Percentiles rank a stretch among this genome's conserved stretches.
These are phyloP conservation scores for Verbascum thapsus DNA, from an alignment of 257 asterid species.

Conservation along the genomic window DNA sequence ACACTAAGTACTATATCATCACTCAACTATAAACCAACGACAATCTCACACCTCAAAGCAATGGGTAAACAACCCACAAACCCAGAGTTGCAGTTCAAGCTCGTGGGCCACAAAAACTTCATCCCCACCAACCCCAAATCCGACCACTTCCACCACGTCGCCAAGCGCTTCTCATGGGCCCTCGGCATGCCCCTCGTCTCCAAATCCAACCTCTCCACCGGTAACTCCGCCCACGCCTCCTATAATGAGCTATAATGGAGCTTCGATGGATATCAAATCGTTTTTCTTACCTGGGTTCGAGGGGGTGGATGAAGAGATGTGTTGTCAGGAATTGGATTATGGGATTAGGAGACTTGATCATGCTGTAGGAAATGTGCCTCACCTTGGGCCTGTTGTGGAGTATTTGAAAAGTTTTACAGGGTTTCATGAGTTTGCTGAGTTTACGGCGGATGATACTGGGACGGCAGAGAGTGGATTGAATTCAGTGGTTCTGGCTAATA, in stretches of 20 bases:
- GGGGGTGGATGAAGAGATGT: conserved; percentile 30
- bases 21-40: no score
- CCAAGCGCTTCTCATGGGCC: conserved; percentile 58
- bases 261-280: background rate
- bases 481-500: conserved; percentile 81
- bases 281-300: conserved; percentile 75
- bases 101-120: conserved; percentile 51
- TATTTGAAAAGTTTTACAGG: conserved; percentile 73
- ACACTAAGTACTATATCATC: no score
- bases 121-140: conserved; percentile 44
- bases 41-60: no score
- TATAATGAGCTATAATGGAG: conserved; percentile 45
- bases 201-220: conserved; percentile 64
- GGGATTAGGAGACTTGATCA: conserved; percentile 85
- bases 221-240: conserved; percentile 51
- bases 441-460: conserved; percentile 81
- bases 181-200: conserved; percentile 53
- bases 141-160: conserved; percentile 42
- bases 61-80: conserved; percentile 26
- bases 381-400: conserved; percentile 63
- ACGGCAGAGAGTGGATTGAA: conserved; percentile 88
- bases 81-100: conserved; percentile 39
- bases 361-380: conserved; percentile 83
- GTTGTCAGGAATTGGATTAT: conserved; percentile 60
- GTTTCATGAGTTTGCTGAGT: conserved; percentile 92